These are phyloP conservation scores for Syncephalastrum monosporum DNA, from an alignment of 371 early-diverging fungal genomes.

Conservation along the genomic window DNA sequence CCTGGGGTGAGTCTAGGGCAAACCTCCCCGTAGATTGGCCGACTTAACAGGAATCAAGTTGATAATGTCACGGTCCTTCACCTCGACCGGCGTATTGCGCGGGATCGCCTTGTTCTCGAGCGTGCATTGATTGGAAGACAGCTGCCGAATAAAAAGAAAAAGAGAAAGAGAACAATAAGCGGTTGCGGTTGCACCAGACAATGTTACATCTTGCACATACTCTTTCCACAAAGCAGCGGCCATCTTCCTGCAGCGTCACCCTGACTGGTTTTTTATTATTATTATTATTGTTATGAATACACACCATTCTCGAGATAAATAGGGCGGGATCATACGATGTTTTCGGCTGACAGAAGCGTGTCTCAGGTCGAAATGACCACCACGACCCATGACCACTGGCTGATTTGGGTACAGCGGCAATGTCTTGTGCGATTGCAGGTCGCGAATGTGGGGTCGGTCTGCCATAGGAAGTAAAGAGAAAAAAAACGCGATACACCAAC, in stretches of 20 bases:
- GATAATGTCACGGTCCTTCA: constrained; percentile 1
- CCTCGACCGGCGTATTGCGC: constrained; percentile 10
- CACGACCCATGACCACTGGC: constrained; percentile 4
- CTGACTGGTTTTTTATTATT: constrained; percentile 1
- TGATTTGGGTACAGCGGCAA: too few species aligned
- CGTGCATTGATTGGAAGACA: constrained; percentile 5
- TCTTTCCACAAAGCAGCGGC: constrained; percentile 14
- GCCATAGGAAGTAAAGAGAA: too few species aligned
- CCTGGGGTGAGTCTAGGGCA: too few species aligned
- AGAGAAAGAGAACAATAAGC: neutral
- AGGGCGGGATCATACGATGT: constrained; percentile 1
- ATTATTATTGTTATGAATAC: too few species aligned
- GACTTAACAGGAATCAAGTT: constrained; percentile 10
- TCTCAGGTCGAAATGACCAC: constrained; percentile 2
- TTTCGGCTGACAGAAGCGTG: constrained; percentile 7
- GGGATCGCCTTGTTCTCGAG: constrained; percentile 4
- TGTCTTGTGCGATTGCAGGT: too few species aligned
- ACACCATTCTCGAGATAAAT: neutral
- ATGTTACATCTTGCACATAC: constrained; percentile 4
- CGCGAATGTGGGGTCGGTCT: too few species aligned
- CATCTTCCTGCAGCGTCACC: constrained; percentile 12
- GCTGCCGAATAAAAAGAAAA: constrained; percentile 1
- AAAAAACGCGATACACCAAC: neutral
- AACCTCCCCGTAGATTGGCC: too few species aligned
- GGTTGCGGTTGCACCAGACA: neutral